Evolutionary conservation across 495 filamentous ascomycete species (phyloP), one percentile per base, ranked within the genome.

Genomic region (Trichoderma reesei): DNA sequence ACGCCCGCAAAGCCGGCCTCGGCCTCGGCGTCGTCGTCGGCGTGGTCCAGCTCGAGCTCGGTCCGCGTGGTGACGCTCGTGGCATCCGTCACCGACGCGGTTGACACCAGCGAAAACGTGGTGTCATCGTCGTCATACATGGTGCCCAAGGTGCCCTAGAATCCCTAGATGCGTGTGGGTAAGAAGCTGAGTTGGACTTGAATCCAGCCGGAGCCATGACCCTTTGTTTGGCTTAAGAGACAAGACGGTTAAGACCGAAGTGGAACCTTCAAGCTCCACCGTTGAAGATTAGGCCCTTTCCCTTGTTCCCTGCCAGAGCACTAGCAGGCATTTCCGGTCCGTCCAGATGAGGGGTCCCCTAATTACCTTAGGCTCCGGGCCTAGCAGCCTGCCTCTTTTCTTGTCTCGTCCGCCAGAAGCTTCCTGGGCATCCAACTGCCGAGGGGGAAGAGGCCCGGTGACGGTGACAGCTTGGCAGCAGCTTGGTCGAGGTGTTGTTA

Each of bases 41-140:
- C 51, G 3, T 56, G 14, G 9, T 11, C 51, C 3, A 18, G 26
- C 20, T 56, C 51, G 51, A 56, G 51, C 26, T 56, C 51, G 10
- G 51, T 56, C 51, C 20, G 51, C 51, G 51, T 56, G 14, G 51
- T 56, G 51, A 56, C 26, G 26, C 51, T 56, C 51, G 51, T 56
- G 9, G 51, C 51, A 56, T 56, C 51, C 20, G 51, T 56, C 31
- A 56, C 51, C 31, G 51, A 56, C 51, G 51, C 51, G 11, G 51
- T 56, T 34, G 51, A 56, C 51, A 56, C 51, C 51, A 56, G 51
- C 51, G 51, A 56, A 56, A 56, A 56, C 51, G 51, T 56, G 51
- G 51, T 56, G 51, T 56, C 51, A 56, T 56, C 51, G 51, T 56
- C 51, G 51, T 34, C 51, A 34, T 56, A 56, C 51, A 56, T 56